phyloP scores from a whole-genome alignment of 2,329 filamentous ascomycete genomes.

The Aureobasidium mangrovei region DNA sequence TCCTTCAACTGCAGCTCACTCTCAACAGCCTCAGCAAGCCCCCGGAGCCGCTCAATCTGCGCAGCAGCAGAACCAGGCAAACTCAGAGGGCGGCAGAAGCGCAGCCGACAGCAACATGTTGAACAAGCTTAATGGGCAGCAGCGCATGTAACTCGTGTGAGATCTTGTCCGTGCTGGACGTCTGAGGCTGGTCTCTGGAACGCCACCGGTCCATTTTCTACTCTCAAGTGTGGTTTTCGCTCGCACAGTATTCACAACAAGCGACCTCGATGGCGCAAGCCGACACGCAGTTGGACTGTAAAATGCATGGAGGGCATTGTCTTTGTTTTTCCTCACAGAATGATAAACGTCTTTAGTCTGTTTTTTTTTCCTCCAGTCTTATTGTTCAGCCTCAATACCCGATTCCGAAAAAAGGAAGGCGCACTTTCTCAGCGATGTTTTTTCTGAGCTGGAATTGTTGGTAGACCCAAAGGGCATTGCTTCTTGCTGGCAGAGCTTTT shows the following conservation, averaged over 20 bases:
- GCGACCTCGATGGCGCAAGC: no score
- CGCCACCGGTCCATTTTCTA: not conserved
- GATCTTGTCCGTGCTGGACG: not conserved
- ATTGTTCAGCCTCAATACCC: not conserved
- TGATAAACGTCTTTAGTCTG: not conserved
- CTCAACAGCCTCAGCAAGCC: constrained; percentile 12
- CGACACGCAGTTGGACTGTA: not conserved
- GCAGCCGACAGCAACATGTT: constrained; percentile 37
- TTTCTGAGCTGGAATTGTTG: not conserved
- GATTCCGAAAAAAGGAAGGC: not conserved
- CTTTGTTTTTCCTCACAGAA: not conserved
- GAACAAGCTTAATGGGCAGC: constrained; percentile 30
- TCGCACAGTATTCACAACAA: no score
- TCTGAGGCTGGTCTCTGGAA: not conserved
- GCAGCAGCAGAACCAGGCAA: constrained; percentile 24
- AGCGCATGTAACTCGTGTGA: constrained; percentile 4
- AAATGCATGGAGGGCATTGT: not conserved
- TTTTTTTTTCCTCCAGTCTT: not conserved
- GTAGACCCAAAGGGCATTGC: constrained; percentile 6
- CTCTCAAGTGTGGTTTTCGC: no score
- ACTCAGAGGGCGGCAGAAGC: constrained; percentile 32
- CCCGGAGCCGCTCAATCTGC: constrained; percentile 3
- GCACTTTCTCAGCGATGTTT: not conserved
- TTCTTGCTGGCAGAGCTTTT: constrained; percentile 3
- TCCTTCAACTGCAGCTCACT: constrained; percentile 12